These are phyloP conservation scores for Leersia perrieri DNA, from an alignment of 176 grass and related monocot species.

Conservation along the genomic window DNA sequence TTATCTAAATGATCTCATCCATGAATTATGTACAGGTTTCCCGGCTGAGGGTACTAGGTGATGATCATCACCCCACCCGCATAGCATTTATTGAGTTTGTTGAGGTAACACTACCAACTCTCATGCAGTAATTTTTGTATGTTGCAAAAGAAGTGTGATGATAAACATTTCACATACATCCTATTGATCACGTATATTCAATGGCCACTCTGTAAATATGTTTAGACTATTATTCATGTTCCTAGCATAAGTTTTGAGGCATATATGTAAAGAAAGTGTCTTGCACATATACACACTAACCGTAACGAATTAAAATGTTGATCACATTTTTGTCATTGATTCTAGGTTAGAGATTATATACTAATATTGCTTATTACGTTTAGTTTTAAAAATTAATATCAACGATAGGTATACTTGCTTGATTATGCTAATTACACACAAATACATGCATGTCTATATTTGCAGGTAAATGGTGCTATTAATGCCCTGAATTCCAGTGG, in stretches of 20 bases:
- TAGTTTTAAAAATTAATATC: not conserved
- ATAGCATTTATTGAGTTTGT: slow-evolving; percentile 56
- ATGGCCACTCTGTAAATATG: not conserved
- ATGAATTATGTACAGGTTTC: slow-evolving; percentile 26
- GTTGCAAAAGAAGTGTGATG: not conserved
- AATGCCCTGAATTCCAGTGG: not conserved
- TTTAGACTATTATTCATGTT: not conserved
- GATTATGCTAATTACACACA: not conserved
- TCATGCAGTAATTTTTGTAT: not conserved
- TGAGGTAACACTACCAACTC: slow-evolving; percentile 2
- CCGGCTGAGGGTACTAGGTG: slow-evolving; percentile 33
- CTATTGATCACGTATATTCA: not conserved
- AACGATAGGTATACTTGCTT: not conserved
- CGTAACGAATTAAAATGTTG: too few species aligned
- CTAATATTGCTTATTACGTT: not conserved
- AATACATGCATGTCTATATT: not conserved
- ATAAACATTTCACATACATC: not conserved
- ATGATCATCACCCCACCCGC: slow-evolving; percentile 21
- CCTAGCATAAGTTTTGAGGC: not conserved
- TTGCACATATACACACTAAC: not conserved
- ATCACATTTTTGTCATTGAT: too few species aligned
- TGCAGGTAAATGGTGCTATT: slow-evolving; percentile 8
- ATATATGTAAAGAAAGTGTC: not conserved
- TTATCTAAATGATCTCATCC: not conserved
- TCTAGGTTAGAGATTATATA: not conserved